A percentile compares a stretch with the other conserved stretches of the same genome.
Evolutionary conservation across 129 eudicot species (phyloP).

Genomic region (Solidago caesia): DNA sequence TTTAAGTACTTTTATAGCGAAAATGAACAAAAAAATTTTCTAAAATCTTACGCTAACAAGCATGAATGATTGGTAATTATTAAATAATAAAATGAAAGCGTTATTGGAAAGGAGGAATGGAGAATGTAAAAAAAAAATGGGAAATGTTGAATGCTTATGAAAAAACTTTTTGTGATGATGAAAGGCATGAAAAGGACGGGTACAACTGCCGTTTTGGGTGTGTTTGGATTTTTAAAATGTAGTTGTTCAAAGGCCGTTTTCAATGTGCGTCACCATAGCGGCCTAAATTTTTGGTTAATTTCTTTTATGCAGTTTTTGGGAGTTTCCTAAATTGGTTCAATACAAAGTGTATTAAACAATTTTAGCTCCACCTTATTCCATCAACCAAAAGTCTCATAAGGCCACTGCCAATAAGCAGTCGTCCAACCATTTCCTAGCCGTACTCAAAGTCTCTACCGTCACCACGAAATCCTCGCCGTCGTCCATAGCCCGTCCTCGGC

Average conservation of each 20-base stretch:
- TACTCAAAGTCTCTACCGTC: too few relatives aligned
- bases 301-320: too few relatives aligned
- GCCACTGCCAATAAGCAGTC: too few relatives aligned
- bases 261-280: constrained; percentile 23
- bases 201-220: constrained; percentile 30
- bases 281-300: not conserved
- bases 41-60: not conserved
- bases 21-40: too few relatives aligned
- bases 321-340: too few relatives aligned
- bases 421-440: too few relatives aligned
- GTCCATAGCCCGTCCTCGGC: too few relatives aligned
- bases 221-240: constrained; percentile 27
- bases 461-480: too few relatives aligned
- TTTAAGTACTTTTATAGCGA: too few relatives aligned
- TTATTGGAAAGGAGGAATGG: constrained; percentile 4
- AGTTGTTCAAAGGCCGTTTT: constrained; percentile 34
- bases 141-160: constrained; percentile 14
- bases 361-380: too few relatives aligned
- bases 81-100: not conserved
- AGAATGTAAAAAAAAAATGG: constrained; percentile 22
- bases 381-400: too few relatives aligned
- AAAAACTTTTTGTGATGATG: constrained; percentile 34
- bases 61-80: constrained; percentile 16
- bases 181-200: constrained; percentile 29
- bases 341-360: too few relatives aligned